phyloP scores from a whole-genome alignment of 345 rosid species.

The Pistacia atlantica region DNA sequence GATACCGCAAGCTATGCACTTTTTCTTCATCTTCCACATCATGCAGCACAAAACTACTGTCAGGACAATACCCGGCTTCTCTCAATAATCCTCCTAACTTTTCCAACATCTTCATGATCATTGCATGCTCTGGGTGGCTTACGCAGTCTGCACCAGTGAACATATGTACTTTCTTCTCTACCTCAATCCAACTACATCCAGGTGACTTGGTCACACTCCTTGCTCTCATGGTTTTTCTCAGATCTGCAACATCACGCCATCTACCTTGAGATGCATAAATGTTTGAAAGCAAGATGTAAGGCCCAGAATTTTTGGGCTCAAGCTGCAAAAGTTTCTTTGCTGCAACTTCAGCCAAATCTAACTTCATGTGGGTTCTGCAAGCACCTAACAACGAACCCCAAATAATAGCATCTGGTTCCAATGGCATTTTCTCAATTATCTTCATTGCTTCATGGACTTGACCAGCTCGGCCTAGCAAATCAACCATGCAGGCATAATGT shows the following conservation, averaged over 20 bases:
- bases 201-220: slow-evolving; percentile 63
- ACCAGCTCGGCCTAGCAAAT: slow-evolving; percentile 86
- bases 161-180: slow-evolving; percentile 64
- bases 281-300: slow-evolving; percentile 66
- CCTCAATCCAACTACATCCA: slow-evolving; percentile 83
- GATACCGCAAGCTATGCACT: slow-evolving; percentile 54
- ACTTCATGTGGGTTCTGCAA: slow-evolving; percentile 62
- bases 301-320: slow-evolving; percentile 76
- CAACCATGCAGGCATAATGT: slow-evolving; percentile 83
- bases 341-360: slow-evolving; percentile 76
- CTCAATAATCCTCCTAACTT: slow-evolving; percentile 54
- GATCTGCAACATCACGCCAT: slow-evolving; percentile 61
- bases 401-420: slow-evolving; percentile 75
- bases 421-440: slow-evolving; percentile 59
- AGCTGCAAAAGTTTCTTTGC: slow-evolving; percentile 61
- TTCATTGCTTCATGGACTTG: slow-evolving; percentile 62
- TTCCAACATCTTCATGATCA: slow-evolving; percentile 55
- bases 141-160: slow-evolving; percentile 61
- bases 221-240: slow-evolving; percentile 57
- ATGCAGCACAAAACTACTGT: slow-evolving; percentile 71
- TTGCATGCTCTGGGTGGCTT: slow-evolving; percentile 56
- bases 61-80: slow-evolving; percentile 79
- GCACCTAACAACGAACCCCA: slow-evolving; percentile 88
- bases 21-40: slow-evolving; percentile 92
- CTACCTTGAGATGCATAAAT: slow-evolving; percentile 68